Percentiles rank a stretch among this genome's conserved stretches.
phyloP scores from a whole-genome alignment of 2,329 filamentous ascomycete genomes.

The Rhynchosporium agropyri region DNA sequence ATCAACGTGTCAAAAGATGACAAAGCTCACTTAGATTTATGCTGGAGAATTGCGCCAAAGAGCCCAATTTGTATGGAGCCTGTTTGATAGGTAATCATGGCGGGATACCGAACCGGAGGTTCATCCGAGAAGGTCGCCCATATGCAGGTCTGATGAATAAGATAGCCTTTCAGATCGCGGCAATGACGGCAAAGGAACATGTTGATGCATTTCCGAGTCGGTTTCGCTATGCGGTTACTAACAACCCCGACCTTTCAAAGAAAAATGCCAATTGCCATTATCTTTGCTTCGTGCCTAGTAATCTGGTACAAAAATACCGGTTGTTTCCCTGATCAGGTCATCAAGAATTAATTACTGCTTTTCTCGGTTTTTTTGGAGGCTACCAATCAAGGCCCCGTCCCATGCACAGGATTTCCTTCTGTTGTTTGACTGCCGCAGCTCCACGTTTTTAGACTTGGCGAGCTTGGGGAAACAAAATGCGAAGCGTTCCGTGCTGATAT shows the following conservation, averaged over 20 bases:
- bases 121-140: neutral
- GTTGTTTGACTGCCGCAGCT: neutral
- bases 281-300: neutral
- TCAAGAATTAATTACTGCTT: slow-evolving; percentile 11
- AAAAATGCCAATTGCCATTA: neutral
- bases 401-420: neutral
- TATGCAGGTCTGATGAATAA: slow-evolving; percentile 2
- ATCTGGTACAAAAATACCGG: neutral
- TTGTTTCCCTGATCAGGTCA: slow-evolving; percentile 1
- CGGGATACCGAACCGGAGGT: neutral
- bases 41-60: neutral
- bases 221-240: neutral
- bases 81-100: slow-evolving; percentile 6
- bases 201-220: neutral
- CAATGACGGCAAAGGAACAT: neutral
- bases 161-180: slow-evolving; percentile 4
- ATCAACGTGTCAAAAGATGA: neutral
- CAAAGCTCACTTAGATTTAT: slow-evolving; percentile 5
- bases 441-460: neutral
- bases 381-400: slow-evolving; percentile 1
- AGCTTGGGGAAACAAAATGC: neutral
- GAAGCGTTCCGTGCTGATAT: slow-evolving; percentile 2
- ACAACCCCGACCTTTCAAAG: neutral
- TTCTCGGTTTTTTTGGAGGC: neutral
- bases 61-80: neutral